Percentiles rank a stretch among this genome's conserved stretches.
Evolutionary conservation across 2,329 filamentous ascomycete genomes (phyloP).

Genomic region (Colletotrichum navitas): DNA sequence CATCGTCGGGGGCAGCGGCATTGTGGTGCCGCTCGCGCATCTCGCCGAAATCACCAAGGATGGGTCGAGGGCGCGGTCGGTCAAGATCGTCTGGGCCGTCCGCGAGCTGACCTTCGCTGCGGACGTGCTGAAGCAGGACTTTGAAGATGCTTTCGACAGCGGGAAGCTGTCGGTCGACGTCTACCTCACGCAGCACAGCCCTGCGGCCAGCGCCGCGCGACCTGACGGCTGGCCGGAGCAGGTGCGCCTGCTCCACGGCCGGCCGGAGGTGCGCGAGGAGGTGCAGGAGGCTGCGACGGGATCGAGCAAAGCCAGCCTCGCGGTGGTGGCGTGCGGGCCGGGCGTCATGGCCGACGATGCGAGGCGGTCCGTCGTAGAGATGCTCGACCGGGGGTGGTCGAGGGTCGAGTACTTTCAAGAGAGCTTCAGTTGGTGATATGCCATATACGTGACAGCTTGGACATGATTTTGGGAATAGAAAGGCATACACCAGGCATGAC

Average conservation of each 20-base stretch:
- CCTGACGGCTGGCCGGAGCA: slow-evolving; percentile 39
- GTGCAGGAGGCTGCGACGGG: slow-evolving; percentile 48
- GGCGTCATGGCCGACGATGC: slow-evolving; percentile 60
- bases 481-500: not conserved
- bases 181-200: slow-evolving; percentile 50
- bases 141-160: slow-evolving; percentile 48
- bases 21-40: slow-evolving; percentile 58
- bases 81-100: slow-evolving; percentile 59
- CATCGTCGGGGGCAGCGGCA: slow-evolving; percentile 60
- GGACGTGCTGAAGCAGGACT: slow-evolving; percentile 52
- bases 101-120: slow-evolving; percentile 55
- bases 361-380: slow-evolving; percentile 51
- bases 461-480: not conserved
- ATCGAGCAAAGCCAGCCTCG: slow-evolving; percentile 48
- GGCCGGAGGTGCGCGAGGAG: slow-evolving; percentile 52
- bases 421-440: slow-evolving; percentile 57
- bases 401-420: slow-evolving; percentile 59
- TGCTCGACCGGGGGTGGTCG: slow-evolving; percentile 46
- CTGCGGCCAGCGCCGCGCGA: slow-evolving; percentile 9
- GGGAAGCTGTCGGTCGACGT: slow-evolving; percentile 52
- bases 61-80: slow-evolving; percentile 40
- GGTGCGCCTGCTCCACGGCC: slow-evolving; percentile 45
- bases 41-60: slow-evolving; percentile 47
- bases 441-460: no score
- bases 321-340: slow-evolving; percentile 60